Evolutionary conservation across 2,329 filamentous ascomycete genomes (phyloP), one percentile per base, ranked within the genome.

Genomic region (Colletotrichum spinosum): DNA sequence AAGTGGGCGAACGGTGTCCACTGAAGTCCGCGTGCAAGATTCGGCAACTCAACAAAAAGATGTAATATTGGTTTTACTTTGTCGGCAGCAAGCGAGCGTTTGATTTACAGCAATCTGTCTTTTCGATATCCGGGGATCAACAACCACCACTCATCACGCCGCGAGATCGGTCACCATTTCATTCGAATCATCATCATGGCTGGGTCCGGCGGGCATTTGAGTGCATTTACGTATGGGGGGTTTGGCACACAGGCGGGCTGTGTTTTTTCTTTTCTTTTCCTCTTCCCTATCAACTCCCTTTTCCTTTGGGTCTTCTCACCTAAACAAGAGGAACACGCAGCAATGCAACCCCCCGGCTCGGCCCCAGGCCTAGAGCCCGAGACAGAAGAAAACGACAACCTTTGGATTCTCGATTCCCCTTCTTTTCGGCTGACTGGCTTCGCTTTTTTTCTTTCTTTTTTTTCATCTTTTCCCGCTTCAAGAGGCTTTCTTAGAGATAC

Each of bases 261-360:
- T 78, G 72, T 75, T 66, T 70, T 70, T 71, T 68, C 66, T 17
- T 55, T 59, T 62, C 48, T 73, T 65, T 72, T 72, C 76, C 70
- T 72, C 73, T 73, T 66, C 68, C 56, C 67, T 66, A 62, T 66
- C 67, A 10, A 41, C 38, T 10, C 38, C 44, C 39, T 67, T 70
- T 70, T 72, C 71, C 70, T 72, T 70, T 68, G 68, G 70, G 69
- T 72, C 73, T 71, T 69, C 65, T 62, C 66, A 72, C 74, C 73
- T 76, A 83, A 80, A 82, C 78, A 86, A 86, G 84, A 87, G 80
- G 81, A 85, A 84, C 74, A 84, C 81, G 86, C 86, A 88, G 86
- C 86, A 86, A 88, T 88, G 86, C 86, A 86, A 80, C 69, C 65
- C 76, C 72, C 64, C 52, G 73, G 77, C 78, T 82, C 80, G 82